A percentile compares a stretch with the other conserved stretches of the same genome.
Conservation (phyloP, 768 basidiomycete species). For the Peribolospora baueri region DNA sequence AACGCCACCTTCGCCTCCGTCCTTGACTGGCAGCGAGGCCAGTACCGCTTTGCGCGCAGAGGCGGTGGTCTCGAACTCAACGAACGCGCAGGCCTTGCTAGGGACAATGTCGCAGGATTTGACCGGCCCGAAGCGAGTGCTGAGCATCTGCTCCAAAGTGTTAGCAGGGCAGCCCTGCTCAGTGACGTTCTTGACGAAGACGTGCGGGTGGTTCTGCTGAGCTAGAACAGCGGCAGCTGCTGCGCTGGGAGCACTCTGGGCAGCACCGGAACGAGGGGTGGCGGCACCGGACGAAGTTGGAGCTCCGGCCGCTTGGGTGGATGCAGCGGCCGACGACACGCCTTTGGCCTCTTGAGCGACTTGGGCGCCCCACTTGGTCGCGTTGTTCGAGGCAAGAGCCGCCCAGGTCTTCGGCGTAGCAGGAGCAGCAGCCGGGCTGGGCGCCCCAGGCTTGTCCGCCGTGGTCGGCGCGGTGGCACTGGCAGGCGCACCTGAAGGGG, state of each 20-base stretch:
- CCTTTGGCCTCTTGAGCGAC: conserved; percentile 57
- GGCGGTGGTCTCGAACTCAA: conserved; percentile 60
- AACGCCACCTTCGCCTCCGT: conserved; percentile 78
- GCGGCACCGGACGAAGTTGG: neutral
- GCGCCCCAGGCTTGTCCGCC: conserved; percentile 21
- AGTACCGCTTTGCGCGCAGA: conserved; percentile 65
- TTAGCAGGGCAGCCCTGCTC: conserved; percentile 32
- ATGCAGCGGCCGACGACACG: conserved; percentile 34
- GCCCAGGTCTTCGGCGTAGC: conserved; percentile 65
- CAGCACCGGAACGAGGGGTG: too few relatives aligned
- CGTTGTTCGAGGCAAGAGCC: conserved; percentile 58
- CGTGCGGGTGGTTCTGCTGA: conserved; percentile 34
- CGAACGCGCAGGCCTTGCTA: conserved; percentile 72
- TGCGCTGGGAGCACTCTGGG: conserved; percentile 4
- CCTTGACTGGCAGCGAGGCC: conserved; percentile 34
- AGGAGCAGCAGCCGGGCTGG: conserved; percentile 23
- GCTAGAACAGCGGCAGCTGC: conserved; percentile 10
- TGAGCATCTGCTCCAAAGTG: conserved; percentile 30
- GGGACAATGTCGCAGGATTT: conserved; percentile 77
- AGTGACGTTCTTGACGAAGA: conserved; percentile 79
- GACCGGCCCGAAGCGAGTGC: conserved; percentile 47
- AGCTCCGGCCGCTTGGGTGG: conserved; percentile 17
- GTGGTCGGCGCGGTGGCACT: conserved; percentile 15
- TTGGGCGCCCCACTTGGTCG: conserved; percentile 60
- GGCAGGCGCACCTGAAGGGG: conserved; percentile 15